These are phyloP conservation scores for Hypericum androsaemum DNA, from an alignment of 345 rosid genomes.

Conservation along the genomic window DNA sequence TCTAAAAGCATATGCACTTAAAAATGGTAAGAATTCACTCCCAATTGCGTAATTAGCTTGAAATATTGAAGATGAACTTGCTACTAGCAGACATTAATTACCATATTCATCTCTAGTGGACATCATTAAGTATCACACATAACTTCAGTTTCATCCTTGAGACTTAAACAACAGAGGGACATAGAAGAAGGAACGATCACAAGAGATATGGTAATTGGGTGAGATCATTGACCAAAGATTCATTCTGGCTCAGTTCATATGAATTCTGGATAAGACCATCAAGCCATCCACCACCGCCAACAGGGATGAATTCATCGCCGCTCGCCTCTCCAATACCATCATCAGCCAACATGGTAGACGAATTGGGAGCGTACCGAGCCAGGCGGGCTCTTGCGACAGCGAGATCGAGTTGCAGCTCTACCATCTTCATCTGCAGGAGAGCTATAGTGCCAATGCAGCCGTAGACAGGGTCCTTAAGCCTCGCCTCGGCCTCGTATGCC, in stretches of 20 bases:
- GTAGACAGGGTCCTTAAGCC: conserved; percentile 3
- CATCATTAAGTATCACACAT: too few species aligned
- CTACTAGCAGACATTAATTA: too few species aligned
- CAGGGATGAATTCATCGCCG: conserved; percentile 50
- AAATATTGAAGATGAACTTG: too few species aligned
- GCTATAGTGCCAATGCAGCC: conserved; percentile 5
- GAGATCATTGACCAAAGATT: conserved; percentile 26
- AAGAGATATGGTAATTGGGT: too few species aligned
- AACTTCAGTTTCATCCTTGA: too few species aligned
- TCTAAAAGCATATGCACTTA: too few species aligned
- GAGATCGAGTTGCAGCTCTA: conserved; percentile 1
- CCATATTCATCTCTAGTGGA: too few species aligned
- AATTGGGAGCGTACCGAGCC: not conserved
- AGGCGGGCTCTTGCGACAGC: not conserved
- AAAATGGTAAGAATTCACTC: too few species aligned
- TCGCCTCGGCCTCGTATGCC: conserved; percentile 6
- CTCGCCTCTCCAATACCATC: conserved; percentile 44
- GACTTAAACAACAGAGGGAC: too few species aligned
- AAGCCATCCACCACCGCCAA: conserved; percentile 33
- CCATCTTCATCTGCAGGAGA: not conserved
- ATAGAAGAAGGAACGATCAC: too few species aligned
- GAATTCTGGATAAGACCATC: conserved; percentile 9
- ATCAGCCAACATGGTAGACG: conserved; percentile 22
- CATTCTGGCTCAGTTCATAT: conserved; percentile 47
- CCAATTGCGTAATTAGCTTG: too few species aligned